These are phyloP conservation scores for Quercus dentata DNA, from an alignment of 306 rosid species.

Conservation along the genomic window DNA sequence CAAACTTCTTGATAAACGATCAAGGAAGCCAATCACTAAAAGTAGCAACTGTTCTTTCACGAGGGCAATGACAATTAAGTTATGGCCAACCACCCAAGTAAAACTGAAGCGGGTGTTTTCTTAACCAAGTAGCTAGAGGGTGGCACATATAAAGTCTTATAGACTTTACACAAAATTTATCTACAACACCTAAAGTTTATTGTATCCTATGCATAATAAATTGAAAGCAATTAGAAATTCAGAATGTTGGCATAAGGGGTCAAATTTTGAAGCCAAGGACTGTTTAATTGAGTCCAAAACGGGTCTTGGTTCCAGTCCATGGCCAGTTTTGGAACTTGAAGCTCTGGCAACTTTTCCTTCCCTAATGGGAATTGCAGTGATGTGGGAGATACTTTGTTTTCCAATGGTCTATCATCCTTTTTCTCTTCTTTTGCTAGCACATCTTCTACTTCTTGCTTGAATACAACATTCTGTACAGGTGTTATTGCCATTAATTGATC, in stretches of 20 bases:
- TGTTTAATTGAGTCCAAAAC: constrained; percentile 62
- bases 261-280: constrained; percentile 79
- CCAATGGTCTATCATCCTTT: constrained; percentile 10
- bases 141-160: background rate
- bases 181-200: constrained; percentile 17
- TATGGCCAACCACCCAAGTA: background rate
- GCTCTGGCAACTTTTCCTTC: constrained; percentile 49
- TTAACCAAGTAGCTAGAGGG: background rate
- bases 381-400: constrained; percentile 22
- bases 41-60: background rate
- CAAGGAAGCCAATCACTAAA: background rate
- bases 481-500: constrained; percentile 12
- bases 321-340: constrained; percentile 51
- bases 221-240: constrained; percentile 34
- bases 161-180: constrained; percentile 6
- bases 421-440: background rate
- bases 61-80: background rate
- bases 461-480: constrained; percentile 22
- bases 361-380: constrained; percentile 41
- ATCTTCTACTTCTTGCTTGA: constrained; percentile 43
- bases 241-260: constrained; percentile 59
- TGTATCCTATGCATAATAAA: background rate
- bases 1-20: background rate
- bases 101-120: background rate
- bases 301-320: constrained; percentile 79